Evolutionary conservation across 495 filamentous ascomycete genomes (phyloP).

Genomic region (Tuber calosporum): DNA sequence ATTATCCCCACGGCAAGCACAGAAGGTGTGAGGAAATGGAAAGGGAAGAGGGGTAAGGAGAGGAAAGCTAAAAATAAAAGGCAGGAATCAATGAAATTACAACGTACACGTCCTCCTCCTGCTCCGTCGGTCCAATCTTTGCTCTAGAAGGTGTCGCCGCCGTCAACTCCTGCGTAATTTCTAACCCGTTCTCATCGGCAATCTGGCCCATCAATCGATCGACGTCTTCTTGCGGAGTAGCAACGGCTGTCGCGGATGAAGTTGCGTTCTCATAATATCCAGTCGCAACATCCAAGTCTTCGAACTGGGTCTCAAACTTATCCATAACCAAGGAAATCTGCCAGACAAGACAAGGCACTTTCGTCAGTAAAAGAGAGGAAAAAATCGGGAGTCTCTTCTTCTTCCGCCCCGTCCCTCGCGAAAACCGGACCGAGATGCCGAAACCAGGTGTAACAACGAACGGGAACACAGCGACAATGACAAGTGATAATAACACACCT

Average conservation of each 20-base stretch:
- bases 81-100: background rate
- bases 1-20: background rate
- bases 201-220: conserved; percentile 72
- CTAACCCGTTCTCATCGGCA: conserved; percentile 73
- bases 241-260: conserved; percentile 62
- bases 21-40: conserved; percentile 2
- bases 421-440: background rate
- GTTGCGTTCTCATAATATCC: conserved; percentile 80
- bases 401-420: background rate
- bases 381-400: background rate
- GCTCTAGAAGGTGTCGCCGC: conserved; percentile 51
- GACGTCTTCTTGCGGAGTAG: conserved; percentile 74
- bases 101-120: conserved; percentile 54
- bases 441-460: background rate
- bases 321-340: conserved; percentile 62
- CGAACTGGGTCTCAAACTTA: conserved; percentile 73
- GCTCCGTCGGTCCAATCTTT: conserved; percentile 52
- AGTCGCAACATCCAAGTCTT: conserved; percentile 74
- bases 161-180: conserved; percentile 64
- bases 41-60: background rate
- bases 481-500: conserved; percentile 43
- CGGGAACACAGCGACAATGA: background rate
- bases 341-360: background rate
- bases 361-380: conserved; percentile 5
- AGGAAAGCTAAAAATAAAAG: background rate